Evolutionary conservation across 2,329 filamentous ascomycete genomes (phyloP).

Genomic region (Byssothecium circinans): DNA sequence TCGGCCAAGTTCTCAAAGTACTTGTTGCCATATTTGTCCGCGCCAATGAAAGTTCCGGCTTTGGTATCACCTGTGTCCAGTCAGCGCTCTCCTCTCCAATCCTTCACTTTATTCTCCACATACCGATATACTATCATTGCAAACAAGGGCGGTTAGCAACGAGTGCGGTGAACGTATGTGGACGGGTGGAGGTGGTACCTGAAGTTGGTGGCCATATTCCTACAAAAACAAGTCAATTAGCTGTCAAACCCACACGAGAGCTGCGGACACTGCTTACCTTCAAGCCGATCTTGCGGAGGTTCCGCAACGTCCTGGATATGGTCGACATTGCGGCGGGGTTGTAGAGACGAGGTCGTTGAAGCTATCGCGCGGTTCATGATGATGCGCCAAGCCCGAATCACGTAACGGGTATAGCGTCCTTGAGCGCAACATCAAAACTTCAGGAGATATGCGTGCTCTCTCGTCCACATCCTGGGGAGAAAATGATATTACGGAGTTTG

Average conservation of each 20-base stretch:
- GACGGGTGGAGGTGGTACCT: slow-evolving; percentile 63
- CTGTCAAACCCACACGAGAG: slow-evolving; percentile 10
- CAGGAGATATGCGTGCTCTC: slow-evolving; percentile 11
- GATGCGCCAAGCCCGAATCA: slow-evolving; percentile 4
- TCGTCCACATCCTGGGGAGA: slow-evolving; percentile 6
- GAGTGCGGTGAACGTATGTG: slow-evolving; percentile 21
- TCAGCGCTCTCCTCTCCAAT: slow-evolving; percentile 26
- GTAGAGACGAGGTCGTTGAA: slow-evolving; percentile 20
- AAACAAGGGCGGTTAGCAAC: slow-evolving; percentile 28
- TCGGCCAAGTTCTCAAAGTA: slow-evolving; percentile 90
- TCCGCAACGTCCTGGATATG: slow-evolving; percentile 79
- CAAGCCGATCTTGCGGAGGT: slow-evolving; percentile 83
- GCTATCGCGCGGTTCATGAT: slow-evolving; percentile 23
- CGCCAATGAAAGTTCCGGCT: slow-evolving; percentile 80
- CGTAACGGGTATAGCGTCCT: slow-evolving; percentile 6
- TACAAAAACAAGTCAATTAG: slow-evolving; percentile 49
- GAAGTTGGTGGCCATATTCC: slow-evolving; percentile 91
- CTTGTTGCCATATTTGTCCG: slow-evolving; percentile 94
- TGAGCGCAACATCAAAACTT: slow-evolving; percentile 34
- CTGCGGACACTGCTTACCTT: slow-evolving; percentile 62
- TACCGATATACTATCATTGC: slow-evolving; percentile 44
- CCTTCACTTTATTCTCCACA: slow-evolving; percentile 8
- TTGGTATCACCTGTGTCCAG: slow-evolving; percentile 82
- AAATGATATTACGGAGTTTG: slow-evolving; percentile 40
- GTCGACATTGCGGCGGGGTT: slow-evolving; percentile 76